Evolutionary conservation across 2,329 filamentous ascomycete genomes (phyloP).

Genomic region (Salinomyces thailandicus): DNA sequence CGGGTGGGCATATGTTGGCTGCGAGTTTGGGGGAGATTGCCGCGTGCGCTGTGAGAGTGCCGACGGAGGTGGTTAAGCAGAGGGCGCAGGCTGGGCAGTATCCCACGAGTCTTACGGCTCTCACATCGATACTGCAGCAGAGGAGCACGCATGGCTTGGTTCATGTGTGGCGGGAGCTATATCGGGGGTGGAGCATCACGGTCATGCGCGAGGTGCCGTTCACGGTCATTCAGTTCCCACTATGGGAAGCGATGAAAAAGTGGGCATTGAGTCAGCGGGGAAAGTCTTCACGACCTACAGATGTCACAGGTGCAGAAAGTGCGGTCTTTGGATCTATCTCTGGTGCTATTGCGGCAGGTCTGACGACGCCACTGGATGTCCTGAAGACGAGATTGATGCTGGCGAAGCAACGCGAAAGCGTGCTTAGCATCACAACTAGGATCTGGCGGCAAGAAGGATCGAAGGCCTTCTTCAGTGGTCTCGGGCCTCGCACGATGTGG

Average conservation of each 20-base stretch:
- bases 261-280: constrained; percentile 43
- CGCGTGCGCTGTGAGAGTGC: constrained; percentile 83
- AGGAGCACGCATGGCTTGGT: constrained; percentile 30
- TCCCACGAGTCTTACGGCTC: constrained; percentile 55
- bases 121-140: constrained; percentile 54
- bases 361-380: constrained; percentile 91
- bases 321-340: constrained; percentile 74
- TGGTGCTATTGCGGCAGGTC: constrained; percentile 72
- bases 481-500: constrained; percentile 80
- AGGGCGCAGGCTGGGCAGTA: constrained; percentile 81
- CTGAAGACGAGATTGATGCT: constrained; percentile 97
- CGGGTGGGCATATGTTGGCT: constrained; percentile 63
- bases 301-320: constrained; percentile 63
- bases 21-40: constrained; percentile 81
- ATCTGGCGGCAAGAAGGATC: constrained; percentile 57
- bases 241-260: constrained; percentile 88
- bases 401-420: constrained; percentile 54
- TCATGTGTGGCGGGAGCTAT: constrained; percentile 71
- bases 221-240: constrained; percentile 90
- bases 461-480: constrained; percentile 61
- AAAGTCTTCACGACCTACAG: constrained; percentile 25
- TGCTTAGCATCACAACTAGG: constrained; percentile 48
- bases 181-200: constrained; percentile 85
- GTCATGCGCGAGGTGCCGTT: constrained; percentile 95
- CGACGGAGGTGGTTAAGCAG: constrained; percentile 96